Percentiles rank a stretch among this genome's conserved stretches.
These are phyloP conservation scores for Colletotrichum truncatum DNA, from an alignment of 2,329 filamentous ascomycete genomes.

Conservation along the genomic window DNA sequence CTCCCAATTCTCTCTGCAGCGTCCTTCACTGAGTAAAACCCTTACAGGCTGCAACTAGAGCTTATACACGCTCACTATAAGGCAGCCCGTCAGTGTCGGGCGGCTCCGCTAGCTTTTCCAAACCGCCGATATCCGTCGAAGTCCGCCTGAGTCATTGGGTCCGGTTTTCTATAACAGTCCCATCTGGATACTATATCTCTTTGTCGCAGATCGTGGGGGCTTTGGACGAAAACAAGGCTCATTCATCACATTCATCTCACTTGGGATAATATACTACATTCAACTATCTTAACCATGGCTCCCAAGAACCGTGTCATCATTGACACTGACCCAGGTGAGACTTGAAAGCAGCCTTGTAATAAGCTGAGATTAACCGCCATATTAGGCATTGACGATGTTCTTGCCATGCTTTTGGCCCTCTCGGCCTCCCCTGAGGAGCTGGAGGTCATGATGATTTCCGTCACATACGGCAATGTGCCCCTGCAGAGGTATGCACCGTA, in stretches of 20 bases:
- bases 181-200: background rate
- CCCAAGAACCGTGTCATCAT: slow-evolving; percentile 86
- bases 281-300: slow-evolving; percentile 58
- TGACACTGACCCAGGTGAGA: slow-evolving; percentile 87
- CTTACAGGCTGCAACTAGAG: background rate
- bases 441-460: slow-evolving; percentile 84
- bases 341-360: background rate
- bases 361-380: background rate
- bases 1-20: slow-evolving; percentile 1
- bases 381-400: slow-evolving; percentile 85
- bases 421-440: slow-evolving; percentile 84
- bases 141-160: slow-evolving; percentile 17
- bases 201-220: background rate
- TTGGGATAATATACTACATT: background rate
- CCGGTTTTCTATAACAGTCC: background rate
- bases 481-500: slow-evolving; percentile 73
- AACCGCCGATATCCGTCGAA: slow-evolving; percentile 21
- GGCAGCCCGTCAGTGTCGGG: background rate
- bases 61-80: background rate
- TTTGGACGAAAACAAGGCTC: background rate
- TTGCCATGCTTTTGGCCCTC: slow-evolving; percentile 88
- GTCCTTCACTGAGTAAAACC: background rate
- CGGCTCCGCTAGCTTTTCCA: slow-evolving; percentile 15
- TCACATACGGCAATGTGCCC: slow-evolving; percentile 94
- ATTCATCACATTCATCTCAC: background rate